Evolutionary conservation across 2,329 filamentous ascomycete genomes (phyloP).

Genomic region (Paecilomyces sp.): DNA sequence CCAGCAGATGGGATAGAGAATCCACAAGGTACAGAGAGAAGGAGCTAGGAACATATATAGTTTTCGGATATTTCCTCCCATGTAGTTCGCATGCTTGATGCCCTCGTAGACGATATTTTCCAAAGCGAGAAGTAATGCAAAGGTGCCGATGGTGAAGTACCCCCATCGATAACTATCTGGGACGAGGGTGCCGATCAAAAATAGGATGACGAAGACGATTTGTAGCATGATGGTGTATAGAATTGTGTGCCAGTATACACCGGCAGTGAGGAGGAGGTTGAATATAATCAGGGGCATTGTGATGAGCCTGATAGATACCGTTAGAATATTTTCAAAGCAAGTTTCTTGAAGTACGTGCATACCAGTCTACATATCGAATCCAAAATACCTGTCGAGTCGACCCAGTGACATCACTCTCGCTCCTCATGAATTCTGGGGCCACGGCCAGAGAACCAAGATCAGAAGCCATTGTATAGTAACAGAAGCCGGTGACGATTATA

Average conservation of each 20-base stretch:
- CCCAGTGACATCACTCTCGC: conserved; percentile 39
- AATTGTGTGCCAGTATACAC: conserved; percentile 58
- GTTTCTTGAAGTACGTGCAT: conserved; percentile 54
- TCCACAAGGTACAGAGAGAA: neutral
- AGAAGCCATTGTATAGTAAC: neutral
- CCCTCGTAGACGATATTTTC: neutral
- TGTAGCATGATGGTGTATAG: conserved; percentile 48
- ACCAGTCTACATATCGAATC: conserved; percentile 60
- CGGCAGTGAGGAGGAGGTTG: conserved; percentile 55
- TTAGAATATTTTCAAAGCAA: neutral
- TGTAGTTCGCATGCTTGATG: neutral
- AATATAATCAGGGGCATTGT: neutral
- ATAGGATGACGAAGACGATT: conserved; percentile 46
- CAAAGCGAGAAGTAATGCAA: neutral
- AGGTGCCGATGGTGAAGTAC: neutral
- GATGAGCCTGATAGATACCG: neutral
- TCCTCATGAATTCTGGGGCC: conserved; percentile 1
- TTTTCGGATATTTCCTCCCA: neutral
- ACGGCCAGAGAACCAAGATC: neutral
- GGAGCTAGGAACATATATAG: neutral
- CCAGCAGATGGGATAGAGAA: neutral
- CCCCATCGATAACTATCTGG: neutral
- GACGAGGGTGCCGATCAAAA: conserved; percentile 15
- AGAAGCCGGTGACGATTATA: neutral
- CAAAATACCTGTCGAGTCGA: conserved; percentile 59